Evolutionary conservation across 768 basidiomycete genomes (phyloP), one percentile per base, ranked within the genome.

Genomic region (Dioszegia aurantiaca): DNA sequence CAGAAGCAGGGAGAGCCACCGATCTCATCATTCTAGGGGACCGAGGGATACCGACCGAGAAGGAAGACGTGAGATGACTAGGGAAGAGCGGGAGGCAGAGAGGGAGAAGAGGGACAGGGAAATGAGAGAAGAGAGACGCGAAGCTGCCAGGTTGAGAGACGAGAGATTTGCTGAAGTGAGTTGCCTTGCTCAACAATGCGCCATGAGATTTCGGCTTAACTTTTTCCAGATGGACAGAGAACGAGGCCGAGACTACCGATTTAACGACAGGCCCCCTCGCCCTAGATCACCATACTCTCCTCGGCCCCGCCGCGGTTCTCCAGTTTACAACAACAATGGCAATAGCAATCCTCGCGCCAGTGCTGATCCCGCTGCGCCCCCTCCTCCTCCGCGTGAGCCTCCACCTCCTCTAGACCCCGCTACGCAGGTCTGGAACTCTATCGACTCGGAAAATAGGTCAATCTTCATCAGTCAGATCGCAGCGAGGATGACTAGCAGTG

Each of bases 401-500:
- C 56, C 60, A 17, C 63, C 61, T 8, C 58, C 61, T 2, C 51
- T 53, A n/a, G 65, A 63, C 30, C 61, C 62, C 4, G 63, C 62
- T 12, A 48, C 28, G 1, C 37, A 45, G 30, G 80, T 80, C 21
- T 87, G 87, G 6, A 87, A 87, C 70, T 90, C 92, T 77, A 91
- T 97, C 75, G 94, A 98, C 74, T 92, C 90, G 56, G 95, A 98
- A 85, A 87, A 90, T 73, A 88, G 95, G 78, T 97, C 95, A 69
- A 90, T 97, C 67, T 98, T 98, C 79, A 91, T 95, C 75, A 94
- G 93, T 69, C 95, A 98, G 80, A 86, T 99, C 75, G 90, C 95
- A 69, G 91, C 92, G 61, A 87, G 91, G 73, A 85, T 98, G 76
- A 97, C 93, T 59, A 91, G 93, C 69, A 86, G 91, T 76, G 95